These are phyloP conservation scores for Colletotrichum sp. DNA, from an alignment of 2,329 filamentous ascomycete genomes.

Conservation along the genomic window DNA sequence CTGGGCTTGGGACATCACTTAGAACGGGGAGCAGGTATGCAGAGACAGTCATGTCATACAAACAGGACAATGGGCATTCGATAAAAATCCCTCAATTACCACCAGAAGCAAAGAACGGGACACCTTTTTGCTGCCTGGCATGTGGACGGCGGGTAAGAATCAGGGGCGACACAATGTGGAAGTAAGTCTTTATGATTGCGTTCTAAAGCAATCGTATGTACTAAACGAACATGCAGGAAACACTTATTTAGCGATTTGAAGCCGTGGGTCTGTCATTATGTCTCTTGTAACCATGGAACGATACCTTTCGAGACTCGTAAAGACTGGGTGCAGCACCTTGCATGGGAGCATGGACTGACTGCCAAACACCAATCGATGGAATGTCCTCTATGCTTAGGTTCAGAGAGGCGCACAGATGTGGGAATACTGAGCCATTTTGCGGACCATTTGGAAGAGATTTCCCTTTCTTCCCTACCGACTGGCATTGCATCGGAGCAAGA, in stretches of 20 bases:
- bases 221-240: not conserved
- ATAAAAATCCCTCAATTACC: not conserved
- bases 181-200: not conserved
- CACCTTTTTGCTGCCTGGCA: not conserved
- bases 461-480: constrained; percentile 39
- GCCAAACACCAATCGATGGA: not conserved
- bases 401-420: no score
- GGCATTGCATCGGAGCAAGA: constrained; percentile 22
- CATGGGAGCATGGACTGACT: not conserved
- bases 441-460: constrained; percentile 1
- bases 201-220: no score
- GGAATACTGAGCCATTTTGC: not conserved
- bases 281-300: not conserved
- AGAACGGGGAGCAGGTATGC: not conserved
- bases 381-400: not conserved
- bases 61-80: not conserved
- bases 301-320: not conserved
- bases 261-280: not conserved
- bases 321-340: not conserved
- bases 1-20: not conserved
- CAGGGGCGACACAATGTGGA: not conserved
- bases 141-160: not conserved
- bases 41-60: not conserved
- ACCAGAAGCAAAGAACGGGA: not conserved
- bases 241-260: not conserved